Evolutionary conservation across 345 rosid genomes (phyloP).

Genomic region (Eucalyptus victrix): DNA sequence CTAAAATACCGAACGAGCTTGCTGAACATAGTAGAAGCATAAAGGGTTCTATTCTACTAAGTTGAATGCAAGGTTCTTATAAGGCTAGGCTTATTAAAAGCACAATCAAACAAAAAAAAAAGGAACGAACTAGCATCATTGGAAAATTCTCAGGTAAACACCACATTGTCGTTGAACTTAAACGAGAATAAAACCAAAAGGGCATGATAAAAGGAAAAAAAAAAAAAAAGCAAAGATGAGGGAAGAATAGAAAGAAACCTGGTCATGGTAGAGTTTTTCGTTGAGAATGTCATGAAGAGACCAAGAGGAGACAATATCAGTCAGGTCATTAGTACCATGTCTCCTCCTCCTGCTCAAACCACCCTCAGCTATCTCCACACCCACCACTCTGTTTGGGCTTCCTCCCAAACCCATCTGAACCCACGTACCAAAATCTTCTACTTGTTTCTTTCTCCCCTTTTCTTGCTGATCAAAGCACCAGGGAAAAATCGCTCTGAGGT

Average conservation of each 20-base stretch:
- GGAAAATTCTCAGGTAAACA: background rate
- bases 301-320: conserved; percentile 12
- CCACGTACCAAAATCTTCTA: background rate
- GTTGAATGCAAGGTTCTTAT: no score
- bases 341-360: background rate
- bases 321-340: background rate
- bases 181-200: background rate
- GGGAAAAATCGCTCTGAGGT: background rate
- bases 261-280: conserved; percentile 5
- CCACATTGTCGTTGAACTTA: background rate
- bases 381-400: background rate
- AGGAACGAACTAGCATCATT: background rate
- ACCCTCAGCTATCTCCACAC: rapidly evolving
- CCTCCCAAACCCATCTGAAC: background rate
- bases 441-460: background rate
- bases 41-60: no score
- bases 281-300: conserved; percentile 16
- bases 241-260: background rate
- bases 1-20: no score
- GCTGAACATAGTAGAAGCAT: no score
- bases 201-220: background rate
- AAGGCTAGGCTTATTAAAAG: background rate
- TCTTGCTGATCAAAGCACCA: background rate
- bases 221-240: background rate
- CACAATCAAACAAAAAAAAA: background rate